A percentile compares a stretch with the other conserved stretches of the same genome.
phyloP scores from a whole-genome alignment of 2,329 filamentous ascomycete genomes.

The Diaporthe aspalathi region DNA sequence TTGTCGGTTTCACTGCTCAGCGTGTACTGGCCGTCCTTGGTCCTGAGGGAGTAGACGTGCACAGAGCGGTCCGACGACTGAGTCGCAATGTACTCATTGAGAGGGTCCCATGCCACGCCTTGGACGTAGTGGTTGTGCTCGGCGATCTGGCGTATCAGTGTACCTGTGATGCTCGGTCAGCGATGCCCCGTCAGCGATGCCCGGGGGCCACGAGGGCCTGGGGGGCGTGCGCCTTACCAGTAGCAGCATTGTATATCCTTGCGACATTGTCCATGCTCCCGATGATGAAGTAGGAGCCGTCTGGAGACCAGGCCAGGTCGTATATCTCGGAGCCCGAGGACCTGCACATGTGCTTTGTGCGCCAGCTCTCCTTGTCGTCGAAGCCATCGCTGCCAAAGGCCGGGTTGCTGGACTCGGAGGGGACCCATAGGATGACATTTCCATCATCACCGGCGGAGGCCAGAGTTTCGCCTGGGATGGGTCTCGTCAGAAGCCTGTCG shows the following conservation, averaged over 20 bases:
- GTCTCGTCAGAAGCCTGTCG: slow-evolving; percentile 24
- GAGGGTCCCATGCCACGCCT: slow-evolving; percentile 96
- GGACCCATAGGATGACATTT: slow-evolving; percentile 96
- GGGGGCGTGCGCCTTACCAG: slow-evolving; percentile 64
- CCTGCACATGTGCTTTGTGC: slow-evolving; percentile 97
- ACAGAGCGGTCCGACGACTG: slow-evolving; percentile 98
- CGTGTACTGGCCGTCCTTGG: slow-evolving; percentile 95
- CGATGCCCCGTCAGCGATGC: neutral
- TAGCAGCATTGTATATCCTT: slow-evolving; percentile 93
- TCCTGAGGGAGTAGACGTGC: slow-evolving; percentile 96
- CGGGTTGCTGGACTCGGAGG: slow-evolving; percentile 78
- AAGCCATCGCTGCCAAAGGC: slow-evolving; percentile 84
- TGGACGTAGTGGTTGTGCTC: slow-evolving; percentile 99
- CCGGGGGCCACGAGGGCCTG: neutral
- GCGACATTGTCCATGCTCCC: slow-evolving; percentile 99
- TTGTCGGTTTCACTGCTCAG: slow-evolving; percentile 71
- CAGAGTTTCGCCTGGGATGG: slow-evolving; percentile 80
- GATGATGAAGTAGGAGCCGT: slow-evolving; percentile 94
- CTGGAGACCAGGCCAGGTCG: slow-evolving; percentile 98
- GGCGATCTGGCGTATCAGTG: slow-evolving; percentile 88
- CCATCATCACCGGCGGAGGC: slow-evolving; percentile 97
- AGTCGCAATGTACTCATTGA: slow-evolving; percentile 98
- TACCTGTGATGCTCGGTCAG: slow-evolving; percentile 51
- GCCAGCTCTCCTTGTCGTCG: slow-evolving; percentile 97
- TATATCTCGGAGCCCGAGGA: slow-evolving; percentile 97